These are phyloP conservation scores for Fimicolochytrium jonesii DNA, from an alignment of 192 early-diverging fungal genomes.

Conservation along the genomic window DNA sequence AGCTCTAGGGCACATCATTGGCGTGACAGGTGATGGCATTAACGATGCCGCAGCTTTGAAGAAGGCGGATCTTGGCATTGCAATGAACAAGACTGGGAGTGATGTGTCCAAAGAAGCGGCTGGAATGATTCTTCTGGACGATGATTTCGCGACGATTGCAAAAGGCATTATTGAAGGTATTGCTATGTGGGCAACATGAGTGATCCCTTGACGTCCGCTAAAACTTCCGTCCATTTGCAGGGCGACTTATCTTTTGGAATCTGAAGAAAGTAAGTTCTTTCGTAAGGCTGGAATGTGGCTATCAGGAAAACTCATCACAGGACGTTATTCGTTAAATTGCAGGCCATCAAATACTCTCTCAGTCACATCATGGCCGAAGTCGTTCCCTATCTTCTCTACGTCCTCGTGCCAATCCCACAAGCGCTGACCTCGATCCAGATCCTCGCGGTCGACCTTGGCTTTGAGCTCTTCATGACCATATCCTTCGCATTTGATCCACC, in stretches of 20 bases:
- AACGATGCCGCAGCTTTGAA: conserved; percentile 93
- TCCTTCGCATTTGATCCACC: conserved; percentile 91
- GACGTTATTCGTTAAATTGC: too few species aligned
- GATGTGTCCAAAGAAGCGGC: conserved; percentile 87
- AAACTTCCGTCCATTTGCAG: not conserved
- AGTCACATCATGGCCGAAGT: conserved; percentile 89
- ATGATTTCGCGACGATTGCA: conserved; percentile 93
- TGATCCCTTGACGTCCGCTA: not conserved
- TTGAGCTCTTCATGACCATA: conserved; percentile 84
- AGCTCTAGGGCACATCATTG: conserved; percentile 86
- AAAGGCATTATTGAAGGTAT: conserved; percentile 85
- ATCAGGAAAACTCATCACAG: too few species aligned
- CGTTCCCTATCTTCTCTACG: conserved; percentile 78
- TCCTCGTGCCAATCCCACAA: conserved; percentile 84
- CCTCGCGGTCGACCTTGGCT: conserved; percentile 89
- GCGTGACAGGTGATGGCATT: conserved; percentile 94
- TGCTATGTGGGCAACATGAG: conserved; percentile 1
- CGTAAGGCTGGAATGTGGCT: too few species aligned
- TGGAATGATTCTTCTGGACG: conserved; percentile 93
- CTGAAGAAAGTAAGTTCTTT: conserved; percentile 83
- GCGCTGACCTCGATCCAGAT: conserved; percentile 87
- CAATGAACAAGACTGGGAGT: conserved; percentile 93
- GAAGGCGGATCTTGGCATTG: conserved; percentile 93
- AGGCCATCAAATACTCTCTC: conserved; percentile 85
- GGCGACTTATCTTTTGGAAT: conserved; percentile 88